Evolutionary conservation across 768 basidiomycete species (phyloP).

Genomic region (Agaricus subrufescens): DNA sequence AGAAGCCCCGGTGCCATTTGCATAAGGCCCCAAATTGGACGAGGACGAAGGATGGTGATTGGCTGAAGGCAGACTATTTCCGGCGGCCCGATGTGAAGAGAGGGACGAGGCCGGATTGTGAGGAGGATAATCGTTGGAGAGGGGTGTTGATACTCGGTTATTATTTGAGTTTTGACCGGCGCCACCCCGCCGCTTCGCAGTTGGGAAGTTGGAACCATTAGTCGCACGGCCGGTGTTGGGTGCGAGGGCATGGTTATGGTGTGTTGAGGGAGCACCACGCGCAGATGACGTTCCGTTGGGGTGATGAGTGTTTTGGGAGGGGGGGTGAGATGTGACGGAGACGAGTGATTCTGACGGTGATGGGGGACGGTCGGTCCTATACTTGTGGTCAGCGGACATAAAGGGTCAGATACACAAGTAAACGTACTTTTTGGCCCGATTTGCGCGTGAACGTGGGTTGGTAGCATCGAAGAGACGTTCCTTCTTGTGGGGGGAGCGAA

Average conservation of each 20-base stretch:
- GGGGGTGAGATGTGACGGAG: constrained; percentile 66
- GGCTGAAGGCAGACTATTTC: constrained; percentile 12
- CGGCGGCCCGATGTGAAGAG: constrained; percentile 26
- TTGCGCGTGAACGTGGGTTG: constrained; percentile 45
- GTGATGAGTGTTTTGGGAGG: constrained; percentile 29
- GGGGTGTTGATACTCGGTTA: constrained; percentile 31
- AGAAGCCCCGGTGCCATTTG: constrained; percentile 18
- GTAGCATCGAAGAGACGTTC: constrained; percentile 33
- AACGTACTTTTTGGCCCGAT: constrained; percentile 59
- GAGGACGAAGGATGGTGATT: constrained; percentile 21
- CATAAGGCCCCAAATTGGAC: not conserved
- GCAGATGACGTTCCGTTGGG: constrained; percentile 17
- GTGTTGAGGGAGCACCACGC: constrained; percentile 20
- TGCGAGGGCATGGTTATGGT: constrained; percentile 4
- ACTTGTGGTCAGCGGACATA: not conserved
- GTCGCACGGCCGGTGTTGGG: constrained; percentile 2
- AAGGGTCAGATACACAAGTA: not conserved
- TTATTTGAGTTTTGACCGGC: constrained; percentile 24
- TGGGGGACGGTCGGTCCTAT: constrained; percentile 56
- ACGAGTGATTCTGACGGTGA: constrained; percentile 74
- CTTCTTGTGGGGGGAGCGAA: constrained; percentile 63
- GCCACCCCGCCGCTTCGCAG: constrained; percentile 41
- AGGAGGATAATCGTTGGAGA: constrained; percentile 30
- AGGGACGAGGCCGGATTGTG: constrained; percentile 22
- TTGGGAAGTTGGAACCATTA: constrained; percentile 14